phyloP scores from a whole-genome alignment of 805 yeast genomes.

The Barnettozyma vustinii region DNA sequence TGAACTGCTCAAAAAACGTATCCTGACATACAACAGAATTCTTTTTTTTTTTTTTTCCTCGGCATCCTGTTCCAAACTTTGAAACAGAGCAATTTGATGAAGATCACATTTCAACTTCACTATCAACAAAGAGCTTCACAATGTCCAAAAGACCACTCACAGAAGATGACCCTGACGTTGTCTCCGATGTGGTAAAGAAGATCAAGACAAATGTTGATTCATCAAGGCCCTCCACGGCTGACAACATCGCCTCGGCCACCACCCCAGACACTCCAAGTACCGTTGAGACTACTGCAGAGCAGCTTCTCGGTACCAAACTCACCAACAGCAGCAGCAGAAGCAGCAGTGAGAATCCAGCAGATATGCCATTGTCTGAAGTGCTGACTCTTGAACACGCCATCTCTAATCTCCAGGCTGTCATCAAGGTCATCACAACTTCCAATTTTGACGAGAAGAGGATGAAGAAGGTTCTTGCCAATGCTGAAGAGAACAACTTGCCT shows the following conservation, averaged over 20 bases:
- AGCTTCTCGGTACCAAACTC: not conserved
- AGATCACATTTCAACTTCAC: not conserved
- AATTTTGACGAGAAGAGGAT: slow-evolving; percentile 48
- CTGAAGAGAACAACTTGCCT: slow-evolving; percentile 27
- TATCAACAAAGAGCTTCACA: not conserved
- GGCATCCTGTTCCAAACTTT: too few relatives aligned
- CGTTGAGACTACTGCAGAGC: not conserved
- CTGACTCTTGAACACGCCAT: slow-evolving; percentile 46
- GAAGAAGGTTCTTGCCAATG: slow-evolving; percentile 27
- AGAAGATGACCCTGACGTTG: not conserved
- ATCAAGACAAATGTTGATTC: not conserved
- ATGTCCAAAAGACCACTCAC: not conserved
- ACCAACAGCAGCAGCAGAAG: not conserved
- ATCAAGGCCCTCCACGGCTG: not conserved
- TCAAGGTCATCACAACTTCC: slow-evolving; percentile 44
- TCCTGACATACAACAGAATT: too few relatives aligned
- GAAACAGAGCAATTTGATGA: not conserved
- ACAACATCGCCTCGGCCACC: not conserved
- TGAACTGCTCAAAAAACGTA: too few relatives aligned
- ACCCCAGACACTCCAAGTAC: not conserved
- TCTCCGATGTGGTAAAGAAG: not conserved
- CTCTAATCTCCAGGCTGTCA: slow-evolving; percentile 44
- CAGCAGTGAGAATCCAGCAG: not conserved
- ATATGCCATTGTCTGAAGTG: not conserved
- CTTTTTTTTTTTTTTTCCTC: too few relatives aligned